Evolutionary conservation across 208 protist genomes (phyloP).

Genomic region (Leishmania aethiopica): DNA sequence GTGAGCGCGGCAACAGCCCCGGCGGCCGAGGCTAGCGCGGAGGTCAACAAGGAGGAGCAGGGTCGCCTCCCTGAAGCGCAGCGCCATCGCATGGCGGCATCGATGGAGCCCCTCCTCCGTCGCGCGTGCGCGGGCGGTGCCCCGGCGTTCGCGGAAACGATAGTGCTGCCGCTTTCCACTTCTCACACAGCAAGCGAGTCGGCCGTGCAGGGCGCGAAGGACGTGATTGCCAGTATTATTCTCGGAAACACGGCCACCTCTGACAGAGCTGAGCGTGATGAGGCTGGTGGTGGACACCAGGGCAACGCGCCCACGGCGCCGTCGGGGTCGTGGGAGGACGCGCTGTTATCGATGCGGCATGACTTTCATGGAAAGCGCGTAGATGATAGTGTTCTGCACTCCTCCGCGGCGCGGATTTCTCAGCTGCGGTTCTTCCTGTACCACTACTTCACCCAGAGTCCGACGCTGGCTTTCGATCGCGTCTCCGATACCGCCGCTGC

Average conservation of each 20-base stretch:
- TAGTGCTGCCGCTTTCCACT: too few relatives aligned
- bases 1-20: background rate
- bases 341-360: background rate
- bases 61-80: slow-evolving; percentile 1
- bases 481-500: background rate
- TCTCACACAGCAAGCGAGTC: background rate
- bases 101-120: slow-evolving; percentile 5
- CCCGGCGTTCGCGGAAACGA: background rate
- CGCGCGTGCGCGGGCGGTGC: background rate
- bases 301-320: background rate
- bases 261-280: background rate
- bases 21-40: background rate
- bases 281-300: background rate
- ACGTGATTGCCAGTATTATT: background rate
- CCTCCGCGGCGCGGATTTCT: background rate
- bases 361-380: background rate
- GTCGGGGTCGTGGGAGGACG: background rate
- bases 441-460: slow-evolving; percentile 38
- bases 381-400: slow-evolving; percentile 24
- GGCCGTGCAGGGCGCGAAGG: background rate
- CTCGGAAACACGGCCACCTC: background rate
- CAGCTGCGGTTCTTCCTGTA: slow-evolving; percentile 27
- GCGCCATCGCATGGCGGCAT: background rate
- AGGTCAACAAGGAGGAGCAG: background rate
- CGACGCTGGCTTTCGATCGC: slow-evolving; percentile 25